A percentile compares a stretch with the other conserved stretches of the same genome.
phyloP scores from a whole-genome alignment of 352 stramenopile genomes.

The Chrysophaeum taylorii region DNA sequence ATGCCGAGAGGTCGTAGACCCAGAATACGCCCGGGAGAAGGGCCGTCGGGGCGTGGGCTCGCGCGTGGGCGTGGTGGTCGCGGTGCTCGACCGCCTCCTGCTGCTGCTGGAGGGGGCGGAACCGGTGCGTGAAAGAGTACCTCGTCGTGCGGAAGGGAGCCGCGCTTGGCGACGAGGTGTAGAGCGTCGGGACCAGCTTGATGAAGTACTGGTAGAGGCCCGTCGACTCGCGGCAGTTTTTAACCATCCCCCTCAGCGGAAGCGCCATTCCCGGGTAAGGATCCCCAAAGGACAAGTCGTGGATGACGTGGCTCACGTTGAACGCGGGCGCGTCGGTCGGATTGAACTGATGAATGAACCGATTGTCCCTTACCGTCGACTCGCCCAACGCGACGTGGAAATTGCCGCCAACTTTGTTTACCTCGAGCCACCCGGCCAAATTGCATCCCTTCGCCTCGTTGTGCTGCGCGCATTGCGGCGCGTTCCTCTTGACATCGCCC shows the following conservation, averaged over 20 bases:
- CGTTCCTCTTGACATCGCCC: conserved; percentile 32
- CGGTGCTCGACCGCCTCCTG: conserved; percentile 30
- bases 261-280: conserved; percentile 19
- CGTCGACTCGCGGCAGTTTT: conserved; percentile 20
- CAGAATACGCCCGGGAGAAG: conserved; percentile 73
- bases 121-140: conserved; percentile 17
- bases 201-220: conserved; percentile 58
- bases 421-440: conserved; percentile 56
- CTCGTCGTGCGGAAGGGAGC: conserved; percentile 23
- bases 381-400: conserved; percentile 81
- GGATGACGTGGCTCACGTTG: conserved; percentile 68
- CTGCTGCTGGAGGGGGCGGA: not conserved
- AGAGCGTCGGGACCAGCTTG: conserved; percentile 60
- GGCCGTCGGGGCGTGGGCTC: conserved; percentile 14
- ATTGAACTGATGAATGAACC: conserved; percentile 71
- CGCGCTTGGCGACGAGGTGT: conserved; percentile 36
- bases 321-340: conserved; percentile 61
- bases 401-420: conserved; percentile 74
- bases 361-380: conserved; percentile 51
- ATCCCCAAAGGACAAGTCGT: conserved; percentile 59
- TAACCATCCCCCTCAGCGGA: conserved; percentile 19
- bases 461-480: conserved; percentile 54
- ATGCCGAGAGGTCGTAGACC: conserved; percentile 79
- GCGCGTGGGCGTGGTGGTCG: conserved; percentile 25
- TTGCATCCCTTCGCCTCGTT: conserved; percentile 59